Evolutionary conservation across 257 asterid genomes (phyloP), one percentile per base, ranked within the genome.

Genomic region (Ehretia macrophylla): DNA sequence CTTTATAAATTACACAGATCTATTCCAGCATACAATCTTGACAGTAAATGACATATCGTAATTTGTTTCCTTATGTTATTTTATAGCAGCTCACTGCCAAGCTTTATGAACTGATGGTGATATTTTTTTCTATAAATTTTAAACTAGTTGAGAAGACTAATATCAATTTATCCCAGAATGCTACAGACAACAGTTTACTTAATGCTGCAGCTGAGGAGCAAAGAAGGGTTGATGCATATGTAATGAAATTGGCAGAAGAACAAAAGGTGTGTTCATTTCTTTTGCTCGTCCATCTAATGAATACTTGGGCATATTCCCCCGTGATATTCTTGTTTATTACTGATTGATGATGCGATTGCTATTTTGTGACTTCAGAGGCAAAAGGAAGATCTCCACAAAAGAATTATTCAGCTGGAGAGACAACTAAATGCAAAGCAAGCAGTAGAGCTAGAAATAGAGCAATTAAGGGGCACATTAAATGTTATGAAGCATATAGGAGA

Each of bases 391-490:
- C 88, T 91, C 63, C 90, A 70, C 62, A 81, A 65, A 67, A 82
- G 68, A 76, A 91, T 84, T 55, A 74, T 81, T 64, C 69, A 46
- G 40, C 85, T 91, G 61, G 93, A 88, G 83, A 79, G 77, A 63
- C 90, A 91, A 68, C 75, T 81, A 59, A 81, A 82, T 65, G 76
- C 84, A 75, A 85, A 91, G 64, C 95, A 85, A 79, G 88, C 93
- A 27, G 72, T 84, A 55, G 83, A 85, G 81, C 82, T 86, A 39
- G 88, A 88, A 71, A 81, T 91, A 20, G 95, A 82, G 79, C 81
- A 73, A 60, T 63, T 91, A 83, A 81, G 82, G 72, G 88, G 95
- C 58, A 63, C 79, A 45, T 14, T 84, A 62, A 82, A 80, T 64
- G 94, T 85, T 45, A 80, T 81, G 81, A 81, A 73, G 79, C 89